Evolutionary conservation across 768 basidiomycete species (phyloP).

Genomic region (Exsudoporus frostii): DNA sequence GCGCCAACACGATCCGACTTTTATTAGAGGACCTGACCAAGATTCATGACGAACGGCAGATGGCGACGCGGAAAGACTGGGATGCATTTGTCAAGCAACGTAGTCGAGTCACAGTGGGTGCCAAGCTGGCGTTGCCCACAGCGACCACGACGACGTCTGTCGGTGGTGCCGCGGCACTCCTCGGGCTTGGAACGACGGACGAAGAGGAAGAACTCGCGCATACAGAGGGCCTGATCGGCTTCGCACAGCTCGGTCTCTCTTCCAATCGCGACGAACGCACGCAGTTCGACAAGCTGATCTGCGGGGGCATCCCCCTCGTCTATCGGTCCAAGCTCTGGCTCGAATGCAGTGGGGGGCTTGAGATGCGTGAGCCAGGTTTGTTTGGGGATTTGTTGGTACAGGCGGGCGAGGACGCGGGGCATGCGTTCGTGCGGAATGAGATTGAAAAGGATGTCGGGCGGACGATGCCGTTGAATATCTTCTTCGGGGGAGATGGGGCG

Average conservation of each 20-base stretch:
- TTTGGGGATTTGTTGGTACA: constrained; percentile 80
- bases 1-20: constrained; percentile 68
- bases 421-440: constrained; percentile 59
- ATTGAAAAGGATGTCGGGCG: constrained; percentile 95
- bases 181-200: constrained; percentile 60
- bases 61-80: constrained; percentile 73
- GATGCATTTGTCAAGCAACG: constrained; percentile 79
- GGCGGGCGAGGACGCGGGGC: constrained; percentile 39
- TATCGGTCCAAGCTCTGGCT: constrained; percentile 89
- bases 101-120: constrained; percentile 41
- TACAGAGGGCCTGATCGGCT: constrained; percentile 83
- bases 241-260: constrained; percentile 82
- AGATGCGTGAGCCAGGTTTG: constrained; percentile 87
- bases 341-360: constrained; percentile 91
- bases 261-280: constrained; percentile 67
- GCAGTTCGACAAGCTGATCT: constrained; percentile 77
- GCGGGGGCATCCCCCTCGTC: constrained; percentile 81
- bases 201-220: constrained; percentile 77
- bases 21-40: constrained; percentile 74
- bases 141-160: constrained; percentile 21
- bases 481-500: constrained; percentile 95
- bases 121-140: constrained; percentile 17
- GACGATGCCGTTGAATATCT: constrained; percentile 92
- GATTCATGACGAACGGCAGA: constrained; percentile 80
- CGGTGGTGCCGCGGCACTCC: constrained; percentile 58